phyloP scores from a whole-genome alignment of 441 rosid species.

The Erysimum cheiri region DNA sequence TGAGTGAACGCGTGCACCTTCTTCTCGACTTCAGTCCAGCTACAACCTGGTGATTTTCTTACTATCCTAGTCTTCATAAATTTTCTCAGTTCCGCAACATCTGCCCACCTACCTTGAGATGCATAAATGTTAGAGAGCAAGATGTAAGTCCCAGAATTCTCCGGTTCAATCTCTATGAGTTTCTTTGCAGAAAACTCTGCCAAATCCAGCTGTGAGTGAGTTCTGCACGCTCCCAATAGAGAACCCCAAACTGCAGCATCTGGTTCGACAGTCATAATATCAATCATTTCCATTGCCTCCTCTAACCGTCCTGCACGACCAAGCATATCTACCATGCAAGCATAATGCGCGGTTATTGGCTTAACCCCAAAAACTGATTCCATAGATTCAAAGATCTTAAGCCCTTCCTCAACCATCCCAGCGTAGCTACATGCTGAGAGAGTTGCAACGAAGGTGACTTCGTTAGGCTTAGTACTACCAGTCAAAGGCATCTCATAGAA shows the following conservation, averaged over 20 bases:
- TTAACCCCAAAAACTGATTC: constrained; percentile 52
- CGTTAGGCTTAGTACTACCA: constrained; percentile 55
- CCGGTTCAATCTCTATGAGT: constrained; percentile 58
- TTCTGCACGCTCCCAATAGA: constrained; percentile 67
- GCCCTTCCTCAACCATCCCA: constrained; percentile 65
- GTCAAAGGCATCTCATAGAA: constrained; percentile 59
- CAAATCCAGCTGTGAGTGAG: constrained; percentile 60
- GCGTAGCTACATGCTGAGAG: constrained; percentile 69
- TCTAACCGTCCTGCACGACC: constrained; percentile 62
- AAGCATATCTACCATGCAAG: constrained; percentile 74
- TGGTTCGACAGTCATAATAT: constrained; percentile 63
- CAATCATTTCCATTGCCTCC: constrained; percentile 64
- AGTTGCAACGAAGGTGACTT: constrained; percentile 64
- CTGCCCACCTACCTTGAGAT: constrained; percentile 64
- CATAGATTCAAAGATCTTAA: constrained; percentile 60
- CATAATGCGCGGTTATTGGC: constrained; percentile 62
- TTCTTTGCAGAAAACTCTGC: constrained; percentile 70
- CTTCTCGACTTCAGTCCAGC: constrained; percentile 67
- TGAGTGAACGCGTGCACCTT: constrained; percentile 65
- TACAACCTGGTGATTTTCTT: constrained; percentile 71
- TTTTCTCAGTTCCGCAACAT: constrained; percentile 56
- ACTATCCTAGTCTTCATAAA: constrained; percentile 52
- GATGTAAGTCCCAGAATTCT: constrained; percentile 64
- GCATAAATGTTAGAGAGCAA: constrained; percentile 73
- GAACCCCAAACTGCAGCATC: constrained; percentile 80